Evolutionary conservation across 164 flowering plant species (phyloP), one percentile per base, ranked within the genome.

Genomic region (Umbellularia californica): DNA sequence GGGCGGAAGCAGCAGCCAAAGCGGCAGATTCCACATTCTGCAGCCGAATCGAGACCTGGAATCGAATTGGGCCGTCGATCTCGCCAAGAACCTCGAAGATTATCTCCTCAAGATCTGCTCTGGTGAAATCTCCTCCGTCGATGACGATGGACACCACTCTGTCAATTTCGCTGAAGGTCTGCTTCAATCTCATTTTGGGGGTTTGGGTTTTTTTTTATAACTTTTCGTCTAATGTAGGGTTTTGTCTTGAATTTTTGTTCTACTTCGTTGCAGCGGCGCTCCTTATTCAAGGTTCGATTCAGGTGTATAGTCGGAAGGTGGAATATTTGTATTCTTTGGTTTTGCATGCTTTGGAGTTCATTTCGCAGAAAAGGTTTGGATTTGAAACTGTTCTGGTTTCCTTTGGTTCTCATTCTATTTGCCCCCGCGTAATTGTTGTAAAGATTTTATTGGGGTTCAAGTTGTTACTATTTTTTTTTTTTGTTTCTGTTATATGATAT

Each of bases 161-260:
- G 86, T 95, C 1, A 95, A 95, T 81, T 95, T 95, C 51, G 98
- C 99, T 4, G 98, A 95, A 88, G 99, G 99, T 95, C 58, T 3
- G 68, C 7, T 51, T 72, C 19, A 3, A 24, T 28, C 50, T 28
- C 60, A 4, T 51, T 20, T 58, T 33, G 17, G 11, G 62, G 15
- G 0, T 3, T 3, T 9, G 65, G 41, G 1, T 66, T 25, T 14
- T 23, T 74, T 69, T 19, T 74, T 22, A 19, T 70, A 28, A 30
- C 19, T 5, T 67, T 28, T 67, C 22, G 1, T 24, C 20, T 33
- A 51, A 0, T 11, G 22, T 3, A 35, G 67, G 50, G 2, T 5
- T 2, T 2, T 68, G 23, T 60, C 58, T 22, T 64, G n/a, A 50
- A 27, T 58, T 67, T 70, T 5, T 69, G 62, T 58, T 23, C 25